Evolutionary conservation across 2,329 filamentous ascomycete genomes (phyloP), one percentile per base, ranked within the genome.

Genomic region (Neopestalotiopsis sp.): DNA sequence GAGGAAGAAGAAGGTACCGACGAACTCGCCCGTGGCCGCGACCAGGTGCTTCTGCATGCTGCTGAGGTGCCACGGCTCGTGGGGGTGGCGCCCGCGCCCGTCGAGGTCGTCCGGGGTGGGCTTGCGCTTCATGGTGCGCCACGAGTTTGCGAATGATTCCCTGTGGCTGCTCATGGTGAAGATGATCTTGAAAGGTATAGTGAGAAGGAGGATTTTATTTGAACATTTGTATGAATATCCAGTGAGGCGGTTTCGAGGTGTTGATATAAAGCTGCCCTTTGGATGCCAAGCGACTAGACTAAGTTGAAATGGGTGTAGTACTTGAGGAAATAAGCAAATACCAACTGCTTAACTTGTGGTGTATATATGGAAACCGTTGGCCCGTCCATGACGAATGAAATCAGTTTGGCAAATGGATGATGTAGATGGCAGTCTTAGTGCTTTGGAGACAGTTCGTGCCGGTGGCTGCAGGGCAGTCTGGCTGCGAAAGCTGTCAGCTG

Each of bases 1-100:
- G 4, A 84, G 78, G 71, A 84, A 84, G 67, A 81, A 72, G 59
- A 83, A 83, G 0, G 81, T 83, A 40, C 82, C 82, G 49, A 82
- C 76, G 66, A 84, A 82, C 72, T 84, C 82, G 67, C 81, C 79
- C 6, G 78, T 73, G n/a, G 76, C 77, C 40, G 80, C 81, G 12
- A 83, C 76, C 32, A 81, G 70, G 67, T 77, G 71, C 32, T 68
- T 71, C 81, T 80, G 70, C n/a, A 67, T 34, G 1, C 53, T 20
- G 42, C 13, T 67, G 34, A 67, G 65, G 40, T 67, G 65, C 53
- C 65, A 67, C 28, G 30, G 56, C 30, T 67, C 20, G n/a, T 61
- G 5, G 32, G 24, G 30, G 7, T 9, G 65, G n/a, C 17, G 28
- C 20, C 61, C 61, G 20, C 61, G 61, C n/a, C 61, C 61, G 38